A percentile compares a stretch with the other conserved stretches of the same genome.
Conservation (phyloP, 2,329 filamentous ascomycete genomes). For the Dactylella cylindrospora region DNA sequence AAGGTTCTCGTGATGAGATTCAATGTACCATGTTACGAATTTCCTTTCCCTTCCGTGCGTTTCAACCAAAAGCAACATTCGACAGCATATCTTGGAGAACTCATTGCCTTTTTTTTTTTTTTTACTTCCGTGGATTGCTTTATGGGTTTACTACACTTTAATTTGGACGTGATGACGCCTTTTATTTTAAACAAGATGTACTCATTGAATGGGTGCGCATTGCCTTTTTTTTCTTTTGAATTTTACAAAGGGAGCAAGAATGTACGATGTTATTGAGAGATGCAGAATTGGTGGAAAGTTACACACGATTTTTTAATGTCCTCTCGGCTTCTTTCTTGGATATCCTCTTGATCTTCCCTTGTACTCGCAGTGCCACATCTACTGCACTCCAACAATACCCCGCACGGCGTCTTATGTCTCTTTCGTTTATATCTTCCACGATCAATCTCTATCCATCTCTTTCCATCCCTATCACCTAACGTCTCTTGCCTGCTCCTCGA, state of each 20-base stretch:
- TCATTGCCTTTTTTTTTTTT: constrained; percentile 12
- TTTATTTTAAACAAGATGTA: constrained; percentile 14
- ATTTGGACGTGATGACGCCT: constrained; percentile 10
- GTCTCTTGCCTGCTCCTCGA: background rate
- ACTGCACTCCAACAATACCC: background rate
- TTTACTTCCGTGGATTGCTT: constrained; percentile 7
- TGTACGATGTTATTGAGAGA: constrained; percentile 33
- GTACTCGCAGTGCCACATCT: background rate
- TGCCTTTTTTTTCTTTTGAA: constrained; percentile 15
- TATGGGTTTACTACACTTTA: constrained; percentile 10
- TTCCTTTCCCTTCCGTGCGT: constrained; percentile 7
- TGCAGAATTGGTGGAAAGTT: constrained; percentile 19
- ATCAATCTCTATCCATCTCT: constrained; percentile 8
- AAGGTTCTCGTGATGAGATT: constrained; percentile 39
- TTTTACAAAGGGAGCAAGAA: constrained; percentile 41
- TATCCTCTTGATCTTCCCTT: constrained; percentile 8
- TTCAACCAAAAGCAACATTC: background rate
- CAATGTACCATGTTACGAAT: constrained; percentile 4
- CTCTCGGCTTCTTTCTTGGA: constrained; percentile 9
- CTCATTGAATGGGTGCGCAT: constrained; percentile 22
- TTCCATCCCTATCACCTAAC: background rate
- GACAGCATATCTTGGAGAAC: constrained; percentile 29
- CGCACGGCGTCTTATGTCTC: background rate
- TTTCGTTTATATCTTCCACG: no score
- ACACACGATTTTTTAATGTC: constrained; percentile 43